These are phyloP conservation scores for Fusarium dimerum DNA, from an alignment of 2,329 filamentous ascomycete genomes.

Conservation along the genomic window DNA sequence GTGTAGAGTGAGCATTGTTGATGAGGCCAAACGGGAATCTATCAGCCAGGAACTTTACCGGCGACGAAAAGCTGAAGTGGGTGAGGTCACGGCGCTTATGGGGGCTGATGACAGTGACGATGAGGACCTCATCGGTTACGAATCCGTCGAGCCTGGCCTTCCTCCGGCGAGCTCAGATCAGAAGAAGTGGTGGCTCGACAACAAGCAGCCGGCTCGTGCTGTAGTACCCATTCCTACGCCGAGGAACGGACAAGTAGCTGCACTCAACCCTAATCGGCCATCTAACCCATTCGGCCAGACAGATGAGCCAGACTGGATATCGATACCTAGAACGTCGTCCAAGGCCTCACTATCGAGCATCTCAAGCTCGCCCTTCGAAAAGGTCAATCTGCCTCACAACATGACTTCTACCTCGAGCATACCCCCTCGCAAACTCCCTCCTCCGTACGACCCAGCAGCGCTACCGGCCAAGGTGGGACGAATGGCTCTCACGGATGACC, in stretches of 20 bases:
- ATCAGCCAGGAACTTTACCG: constrained; percentile 77
- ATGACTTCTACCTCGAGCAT: constrained; percentile 46
- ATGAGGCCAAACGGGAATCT: constrained; percentile 70
- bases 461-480: constrained; percentile 49
- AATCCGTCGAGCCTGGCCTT: constrained; percentile 77
- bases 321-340: constrained; percentile 56
- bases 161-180: constrained; percentile 67
- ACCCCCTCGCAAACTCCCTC: constrained; percentile 52
- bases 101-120: constrained; percentile 62
- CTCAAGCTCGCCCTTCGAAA: constrained; percentile 61
- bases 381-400: constrained; percentile 53
- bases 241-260: constrained; percentile 52
- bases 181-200: constrained; percentile 72
- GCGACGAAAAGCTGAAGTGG: constrained; percentile 66
- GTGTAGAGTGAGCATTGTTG: constrained; percentile 77
- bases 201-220: constrained; percentile 74
- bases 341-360: constrained; percentile 57
- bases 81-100: constrained; percentile 59
- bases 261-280: constrained; percentile 71
- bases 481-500: constrained; percentile 45
- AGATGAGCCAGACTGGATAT: constrained; percentile 83
- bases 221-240: constrained; percentile 63
- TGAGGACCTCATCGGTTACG: constrained; percentile 79
- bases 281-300: constrained; percentile 79
- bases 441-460: constrained; percentile 48